phyloP scores from a whole-genome alignment of 768 basidiomycete species.

The Lentinula raphanica region DNA sequence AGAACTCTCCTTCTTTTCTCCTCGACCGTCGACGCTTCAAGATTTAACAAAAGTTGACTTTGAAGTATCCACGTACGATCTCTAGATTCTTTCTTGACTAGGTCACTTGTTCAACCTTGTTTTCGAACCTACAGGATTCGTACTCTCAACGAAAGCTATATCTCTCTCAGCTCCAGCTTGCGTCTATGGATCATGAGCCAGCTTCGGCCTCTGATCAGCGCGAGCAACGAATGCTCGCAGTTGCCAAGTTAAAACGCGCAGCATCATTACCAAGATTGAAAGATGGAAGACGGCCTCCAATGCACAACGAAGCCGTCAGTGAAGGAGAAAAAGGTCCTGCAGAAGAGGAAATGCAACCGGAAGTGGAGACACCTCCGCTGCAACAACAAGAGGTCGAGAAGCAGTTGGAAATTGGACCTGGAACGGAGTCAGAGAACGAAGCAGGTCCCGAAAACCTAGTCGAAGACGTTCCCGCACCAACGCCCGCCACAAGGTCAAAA shows the following conservation, averaged over 20 bases:
- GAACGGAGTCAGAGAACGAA: slow-evolving; percentile 23
- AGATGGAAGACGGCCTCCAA: slow-evolving; percentile 81
- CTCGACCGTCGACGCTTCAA: too few relatives aligned
- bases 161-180: background rate
- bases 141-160: background rate
- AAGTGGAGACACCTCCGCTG: slow-evolving; percentile 14
- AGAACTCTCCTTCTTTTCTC: background rate
- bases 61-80: background rate
- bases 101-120: background rate
- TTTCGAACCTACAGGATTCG: background rate
- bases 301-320: slow-evolving; percentile 79
- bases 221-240: slow-evolving; percentile 82
- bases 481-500: slow-evolving; percentile 45
- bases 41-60: background rate
- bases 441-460: slow-evolving; percentile 22
- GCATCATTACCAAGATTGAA: slow-evolving; percentile 90
- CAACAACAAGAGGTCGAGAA: slow-evolving; percentile 16
- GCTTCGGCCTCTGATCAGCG: slow-evolving; percentile 40
- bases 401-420: slow-evolving; percentile 23
- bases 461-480: slow-evolving; percentile 35
- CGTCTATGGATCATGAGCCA: slow-evolving; percentile 8
- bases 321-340: slow-evolving; percentile 64
- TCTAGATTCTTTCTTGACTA: background rate
- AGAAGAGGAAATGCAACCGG: slow-evolving; percentile 25
- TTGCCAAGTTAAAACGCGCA: slow-evolving; percentile 88